Percentiles rank a stretch among this genome's conserved stretches.
Evolutionary conservation across 768 basidiomycete species (phyloP).

Genomic region (Auricularia cornea): DNA sequence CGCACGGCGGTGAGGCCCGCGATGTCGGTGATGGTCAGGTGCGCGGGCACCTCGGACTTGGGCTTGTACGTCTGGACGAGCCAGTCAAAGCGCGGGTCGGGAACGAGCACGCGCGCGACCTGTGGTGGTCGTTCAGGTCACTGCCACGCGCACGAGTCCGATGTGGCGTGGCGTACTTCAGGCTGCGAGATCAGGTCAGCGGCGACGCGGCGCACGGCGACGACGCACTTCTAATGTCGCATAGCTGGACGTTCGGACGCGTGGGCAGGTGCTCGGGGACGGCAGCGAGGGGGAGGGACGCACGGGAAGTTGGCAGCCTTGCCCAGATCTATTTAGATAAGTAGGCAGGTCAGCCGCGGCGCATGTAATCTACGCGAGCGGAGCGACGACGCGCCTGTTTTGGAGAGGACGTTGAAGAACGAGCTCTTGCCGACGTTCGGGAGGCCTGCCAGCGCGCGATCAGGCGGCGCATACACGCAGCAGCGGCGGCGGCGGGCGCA

Average conservation of each 20-base stretch:
- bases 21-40: slow-evolving; percentile 97
- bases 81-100: slow-evolving; percentile 92
- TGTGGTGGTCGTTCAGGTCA: neutral
- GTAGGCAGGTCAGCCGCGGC: neutral
- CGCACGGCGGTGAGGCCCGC: slow-evolving; percentile 90
- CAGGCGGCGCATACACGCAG: neutral
- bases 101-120: slow-evolving; percentile 86
- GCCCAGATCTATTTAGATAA: slow-evolving; percentile 55
- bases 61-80: slow-evolving; percentile 89
- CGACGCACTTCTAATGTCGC: slow-evolving; percentile 64
- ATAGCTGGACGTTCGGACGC: slow-evolving; percentile 40
- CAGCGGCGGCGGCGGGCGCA: slow-evolving; percentile 37
- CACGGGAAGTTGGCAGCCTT: slow-evolving; percentile 92
- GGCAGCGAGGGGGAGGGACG: neutral
- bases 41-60: slow-evolving; percentile 77
- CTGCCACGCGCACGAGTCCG: neutral
- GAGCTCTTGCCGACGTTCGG: slow-evolving; percentile 98
- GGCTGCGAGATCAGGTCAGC: neutral
- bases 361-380: slow-evolving; percentile 8
- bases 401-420: slow-evolving; percentile 96
- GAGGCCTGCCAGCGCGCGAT: slow-evolving; percentile 43
- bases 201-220: neutral
- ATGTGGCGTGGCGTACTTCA: slow-evolving; percentile 32
- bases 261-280: neutral
- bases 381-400: slow-evolving; percentile 53